Evolutionary conservation across 129 eudicot genomes (phyloP).

Genomic region (Flaveria brownii): DNA sequence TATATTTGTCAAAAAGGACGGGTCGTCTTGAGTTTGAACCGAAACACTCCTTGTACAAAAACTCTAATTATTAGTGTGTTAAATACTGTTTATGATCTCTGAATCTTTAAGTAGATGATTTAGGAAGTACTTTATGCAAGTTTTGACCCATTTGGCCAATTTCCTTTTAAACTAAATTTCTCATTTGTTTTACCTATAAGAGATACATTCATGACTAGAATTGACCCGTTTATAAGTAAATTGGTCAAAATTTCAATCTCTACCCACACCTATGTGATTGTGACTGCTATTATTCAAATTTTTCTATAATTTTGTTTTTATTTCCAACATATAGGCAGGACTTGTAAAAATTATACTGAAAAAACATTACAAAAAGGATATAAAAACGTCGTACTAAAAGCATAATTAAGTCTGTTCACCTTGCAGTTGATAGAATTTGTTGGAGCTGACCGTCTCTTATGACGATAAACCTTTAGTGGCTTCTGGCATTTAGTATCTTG

Average conservation of each 20-base stretch:
- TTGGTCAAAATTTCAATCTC: not conserved
- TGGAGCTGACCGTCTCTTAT: conserved; percentile 37
- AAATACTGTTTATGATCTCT: not conserved
- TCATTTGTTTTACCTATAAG: not conserved
- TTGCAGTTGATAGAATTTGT: conserved; percentile 22
- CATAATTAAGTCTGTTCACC: conserved; percentile 33
- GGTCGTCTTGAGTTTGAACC: not conserved
- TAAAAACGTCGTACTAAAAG: not conserved
- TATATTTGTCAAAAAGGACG: not conserved
- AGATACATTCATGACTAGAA: not conserved
- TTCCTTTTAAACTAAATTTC: not conserved
- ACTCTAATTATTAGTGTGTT: not conserved
- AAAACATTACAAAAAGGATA: conserved; percentile 8
- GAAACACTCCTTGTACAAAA: not conserved
- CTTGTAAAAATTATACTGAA: not conserved
- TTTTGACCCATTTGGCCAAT: not conserved
- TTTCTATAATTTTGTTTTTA: not conserved
- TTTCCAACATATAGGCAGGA: not conserved
- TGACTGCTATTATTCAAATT: not conserved
- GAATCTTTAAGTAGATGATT: not conserved
- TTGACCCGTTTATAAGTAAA: not conserved
- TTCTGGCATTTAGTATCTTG: conserved; percentile 13
- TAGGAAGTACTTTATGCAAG: not conserved
- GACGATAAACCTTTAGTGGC: conserved; percentile 36
- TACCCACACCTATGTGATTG: not conserved